These are phyloP conservation scores for Verbena officinalis DNA, from an alignment of 257 asterid genomes.

Conservation along the genomic window DNA sequence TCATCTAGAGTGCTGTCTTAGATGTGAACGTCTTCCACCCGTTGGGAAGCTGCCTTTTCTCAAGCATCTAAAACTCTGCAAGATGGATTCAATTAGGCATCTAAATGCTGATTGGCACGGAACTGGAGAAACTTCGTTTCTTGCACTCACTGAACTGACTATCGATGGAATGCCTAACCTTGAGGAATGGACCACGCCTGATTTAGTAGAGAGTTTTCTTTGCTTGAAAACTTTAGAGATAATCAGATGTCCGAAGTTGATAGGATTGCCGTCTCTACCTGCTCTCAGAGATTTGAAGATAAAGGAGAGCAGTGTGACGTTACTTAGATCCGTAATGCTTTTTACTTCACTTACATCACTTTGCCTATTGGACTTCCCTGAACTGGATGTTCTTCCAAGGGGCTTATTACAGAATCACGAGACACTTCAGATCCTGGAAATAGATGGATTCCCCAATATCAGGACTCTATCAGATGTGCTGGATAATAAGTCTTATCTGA, in stretches of 20 bases:
- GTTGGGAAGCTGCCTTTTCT: conserved; percentile 31
- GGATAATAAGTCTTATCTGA: conserved; percentile 17
- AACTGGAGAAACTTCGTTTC: conserved; percentile 24
- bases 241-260: neutral
- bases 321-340: conserved; percentile 1
- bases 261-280: neutral
- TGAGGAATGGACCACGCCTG: conserved; percentile 27
- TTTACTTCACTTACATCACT: conserved; percentile 25
- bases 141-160: conserved; percentile 2
- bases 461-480: conserved; percentile 17
- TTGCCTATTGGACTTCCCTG: neutral
- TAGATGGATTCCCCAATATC: neutral
- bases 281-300: neutral
- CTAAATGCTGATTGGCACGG: no score
- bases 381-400: conserved; percentile 14
- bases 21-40: conserved; percentile 34
- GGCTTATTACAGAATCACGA: conserved; percentile 15
- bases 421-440: neutral
- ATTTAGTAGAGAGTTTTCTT: conserved; percentile 20
- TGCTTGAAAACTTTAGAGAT: neutral
- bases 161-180: neutral
- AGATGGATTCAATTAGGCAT: conserved; percentile 19
- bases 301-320: neutral
- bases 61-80: neutral
- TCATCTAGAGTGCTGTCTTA: neutral